Conservation (phyloP, 2,329 filamentous ascomycete genomes). For the Paraphoma sp. region DNA sequence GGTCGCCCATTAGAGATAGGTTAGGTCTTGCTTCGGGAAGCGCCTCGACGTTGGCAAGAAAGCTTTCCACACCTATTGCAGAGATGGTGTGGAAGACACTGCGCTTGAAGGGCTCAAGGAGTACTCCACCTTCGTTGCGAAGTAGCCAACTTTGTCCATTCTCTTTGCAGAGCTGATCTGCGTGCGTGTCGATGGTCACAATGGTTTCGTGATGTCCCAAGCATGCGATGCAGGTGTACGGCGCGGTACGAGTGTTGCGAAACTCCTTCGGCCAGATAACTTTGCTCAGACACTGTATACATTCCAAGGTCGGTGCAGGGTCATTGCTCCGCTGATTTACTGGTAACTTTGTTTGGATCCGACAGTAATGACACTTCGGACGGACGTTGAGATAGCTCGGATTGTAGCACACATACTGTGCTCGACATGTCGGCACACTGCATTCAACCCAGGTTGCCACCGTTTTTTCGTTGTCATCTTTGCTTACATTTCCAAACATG, state of each 20-base stretch:
- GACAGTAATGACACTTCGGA: conserved; percentile 60
- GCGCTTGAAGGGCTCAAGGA: conserved; percentile 49
- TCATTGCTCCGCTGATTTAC: conserved; percentile 3
- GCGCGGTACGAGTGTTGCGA: conserved; percentile 30
- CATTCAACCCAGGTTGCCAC: conserved; percentile 58
- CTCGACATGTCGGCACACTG: conserved; percentile 50
- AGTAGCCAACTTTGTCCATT: conserved; percentile 56
- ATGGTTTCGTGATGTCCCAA: conserved; percentile 44
- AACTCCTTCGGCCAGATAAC: conserved; percentile 58
- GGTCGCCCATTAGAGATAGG: too few species aligned
- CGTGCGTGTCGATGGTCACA: conserved; percentile 47
- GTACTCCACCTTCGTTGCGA: conserved; percentile 47
- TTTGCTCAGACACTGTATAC: conserved; percentile 53
- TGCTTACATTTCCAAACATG: conserved; percentile 34
- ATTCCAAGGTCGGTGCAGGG: conserved; percentile 54
- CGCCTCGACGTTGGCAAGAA: conserved; percentile 49
- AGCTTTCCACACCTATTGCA: conserved; percentile 35
- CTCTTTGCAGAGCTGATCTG: conserved; percentile 47
- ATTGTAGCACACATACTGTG: conserved; percentile 60
- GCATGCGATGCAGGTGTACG: conserved; percentile 56
- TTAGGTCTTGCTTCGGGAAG: conserved; percentile 38
- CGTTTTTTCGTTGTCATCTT: conserved; percentile 40
- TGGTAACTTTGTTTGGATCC: conserved; percentile 22
- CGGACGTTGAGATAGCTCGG: conserved; percentile 50
- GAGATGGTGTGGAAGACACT: conserved; percentile 46